Conservation (phyloP, 1,139 yeast genomes). For the Blastobotrys buckinghamii region DNA sequence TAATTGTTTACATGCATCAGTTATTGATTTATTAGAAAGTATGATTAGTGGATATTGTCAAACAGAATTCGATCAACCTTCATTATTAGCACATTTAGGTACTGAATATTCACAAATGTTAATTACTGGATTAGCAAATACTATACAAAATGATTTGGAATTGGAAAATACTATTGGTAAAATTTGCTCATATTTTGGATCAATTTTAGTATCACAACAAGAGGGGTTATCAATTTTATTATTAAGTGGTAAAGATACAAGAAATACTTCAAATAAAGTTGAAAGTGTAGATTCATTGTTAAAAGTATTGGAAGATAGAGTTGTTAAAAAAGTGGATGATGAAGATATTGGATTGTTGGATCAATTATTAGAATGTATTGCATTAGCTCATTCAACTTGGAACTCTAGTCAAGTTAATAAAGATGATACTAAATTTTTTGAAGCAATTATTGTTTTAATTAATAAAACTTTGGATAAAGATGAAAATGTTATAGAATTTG, state of each 20-base stretch:
- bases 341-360: conserved; percentile 22
- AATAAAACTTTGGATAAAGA: conserved; percentile 1
- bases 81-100: conserved; percentile 77
- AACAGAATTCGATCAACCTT: conserved; percentile 49
- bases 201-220: conserved; percentile 64
- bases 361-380: conserved; percentile 28
- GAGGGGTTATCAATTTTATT: conserved; percentile 80
- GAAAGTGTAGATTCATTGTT: conserved; percentile 39
- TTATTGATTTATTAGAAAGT: conserved; percentile 55
- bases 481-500: neutral
- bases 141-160: conserved; percentile 56
- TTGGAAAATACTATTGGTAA: conserved; percentile 50
- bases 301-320: conserved; percentile 52
- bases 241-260: conserved; percentile 61
- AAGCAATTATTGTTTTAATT: conserved; percentile 10
- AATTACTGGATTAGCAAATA: conserved; percentile 51
- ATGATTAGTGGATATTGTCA: conserved; percentile 58
- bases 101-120: conserved; percentile 54
- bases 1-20: conserved; percentile 43
- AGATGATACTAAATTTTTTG: conserved; percentile 4
- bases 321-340: conserved; percentile 36
- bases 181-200: conserved; percentile 66
- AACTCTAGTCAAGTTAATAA: conserved; percentile 17
- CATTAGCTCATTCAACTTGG: conserved; percentile 33
- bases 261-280: conserved; percentile 29